Evolutionary conservation across 768 basidiomycete species (phyloP), one percentile per base, ranked within the genome.

Genomic region (Amanita fuliginea): DNA sequence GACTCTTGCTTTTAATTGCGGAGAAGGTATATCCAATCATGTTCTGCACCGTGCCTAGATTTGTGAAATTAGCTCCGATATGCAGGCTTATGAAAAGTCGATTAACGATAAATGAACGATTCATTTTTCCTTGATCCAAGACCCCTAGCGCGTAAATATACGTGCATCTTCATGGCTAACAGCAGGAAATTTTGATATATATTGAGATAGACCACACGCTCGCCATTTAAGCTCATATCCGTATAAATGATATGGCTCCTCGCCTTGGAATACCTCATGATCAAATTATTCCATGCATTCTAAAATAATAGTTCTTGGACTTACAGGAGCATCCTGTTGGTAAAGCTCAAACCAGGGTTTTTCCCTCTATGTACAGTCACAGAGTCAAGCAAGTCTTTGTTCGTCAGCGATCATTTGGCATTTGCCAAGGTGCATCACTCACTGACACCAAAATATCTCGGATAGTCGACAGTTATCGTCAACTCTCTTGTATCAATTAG

Each of bases 181-280:
- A 96, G 63, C 26, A 88, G 64, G 59, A 93, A 85, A 58, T 83
- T 87, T 60, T 91, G 86, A 62, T 91, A 96, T 10, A 95, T 73
- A 63, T 97, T 99, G 47, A 80, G 62, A 62, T 86, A 78, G 8
- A 91, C 78, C 1, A 73, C 74, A 36, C 73, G 58, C 14, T 64
- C 55, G 6, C 76, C 65, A 62, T 94, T 96, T 53, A 95, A 70
- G 11, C 62, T 59, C 4, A 75, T 73, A 60, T 97, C 94, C 45
- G 74, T 80, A 67, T 81, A 96, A 52, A 95, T 82, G 35, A 83
- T 72, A 56, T 94, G 90, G 55, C 78, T 78, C 56, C 81, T 82
- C 26, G 81, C 70, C 61, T 81, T 87, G 21, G 83, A 79, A 52
- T 83, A 63, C 54, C 87, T 92, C 50, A 28, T 26, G 24, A 49